These are phyloP conservation scores for Lecanosticta acicola DNA, from an alignment of 2,329 filamentous ascomycete species.

Conservation along the genomic window DNA sequence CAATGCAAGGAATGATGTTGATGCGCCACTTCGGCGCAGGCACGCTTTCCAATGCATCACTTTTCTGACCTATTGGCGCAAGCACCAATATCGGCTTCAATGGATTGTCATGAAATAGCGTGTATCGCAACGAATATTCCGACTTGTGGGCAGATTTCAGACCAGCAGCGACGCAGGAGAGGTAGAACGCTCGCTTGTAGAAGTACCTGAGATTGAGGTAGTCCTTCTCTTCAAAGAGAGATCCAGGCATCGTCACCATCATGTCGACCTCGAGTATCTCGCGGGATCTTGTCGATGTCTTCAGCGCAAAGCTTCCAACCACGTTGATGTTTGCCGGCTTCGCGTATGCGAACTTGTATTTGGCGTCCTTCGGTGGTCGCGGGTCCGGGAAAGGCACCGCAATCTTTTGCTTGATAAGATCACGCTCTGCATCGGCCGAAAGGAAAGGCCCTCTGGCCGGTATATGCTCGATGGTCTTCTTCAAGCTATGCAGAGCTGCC, in stretches of 20 bases:
- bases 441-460: slow-evolving; percentile 46
- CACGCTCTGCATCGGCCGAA: slow-evolving; percentile 61
- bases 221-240: slow-evolving; percentile 87
- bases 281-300: slow-evolving; percentile 60
- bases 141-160: slow-evolving; percentile 60
- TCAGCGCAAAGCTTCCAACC: slow-evolving; percentile 77
- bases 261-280: slow-evolving; percentile 63
- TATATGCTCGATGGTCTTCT: slow-evolving; percentile 53
- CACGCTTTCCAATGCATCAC: neutral
- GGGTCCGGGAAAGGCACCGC: slow-evolving; percentile 82
- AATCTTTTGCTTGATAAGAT: slow-evolving; percentile 63
- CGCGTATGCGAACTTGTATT: slow-evolving; percentile 74
- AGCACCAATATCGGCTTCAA: slow-evolving; percentile 64
- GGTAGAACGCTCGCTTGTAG: slow-evolving; percentile 86
- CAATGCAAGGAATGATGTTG: slow-evolving; percentile 69
- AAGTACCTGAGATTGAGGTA: slow-evolving; percentile 91
- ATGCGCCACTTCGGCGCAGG: slow-evolving; percentile 52
- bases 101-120: slow-evolving; percentile 29
- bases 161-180: slow-evolving; percentile 71
- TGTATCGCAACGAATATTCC: slow-evolving; percentile 43
- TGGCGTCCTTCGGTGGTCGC: slow-evolving; percentile 65
- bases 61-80: slow-evolving; percentile 23
- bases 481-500: slow-evolving; percentile 50
- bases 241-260: slow-evolving; percentile 73
- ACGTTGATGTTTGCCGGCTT: slow-evolving; percentile 77